Percentiles rank a stretch among this genome's conserved stretches.
These are phyloP conservation scores for Teratosphaeriaceae sp. DNA, from an alignment of 2,329 filamentous ascomycete genomes.

Conservation along the genomic window DNA sequence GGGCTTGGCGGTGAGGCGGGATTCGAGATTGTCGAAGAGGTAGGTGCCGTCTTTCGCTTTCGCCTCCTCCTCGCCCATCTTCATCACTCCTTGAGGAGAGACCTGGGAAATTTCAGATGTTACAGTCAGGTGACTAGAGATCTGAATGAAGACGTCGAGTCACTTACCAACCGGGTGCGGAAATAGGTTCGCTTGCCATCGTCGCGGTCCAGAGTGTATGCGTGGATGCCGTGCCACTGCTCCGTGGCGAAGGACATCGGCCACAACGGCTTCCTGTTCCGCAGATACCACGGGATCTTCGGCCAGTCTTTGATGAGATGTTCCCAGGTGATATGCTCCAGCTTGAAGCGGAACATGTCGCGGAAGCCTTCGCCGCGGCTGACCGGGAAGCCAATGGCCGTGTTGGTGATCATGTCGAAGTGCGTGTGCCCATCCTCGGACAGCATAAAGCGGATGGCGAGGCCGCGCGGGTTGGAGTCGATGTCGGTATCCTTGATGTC, in stretches of 20 bases:
- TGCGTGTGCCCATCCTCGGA: slow-evolving; percentile 14
- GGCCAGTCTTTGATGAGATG: slow-evolving; percentile 7
- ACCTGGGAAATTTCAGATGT: not conserved
- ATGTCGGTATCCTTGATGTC: slow-evolving; percentile 13
- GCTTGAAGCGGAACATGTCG: slow-evolving; percentile 3
- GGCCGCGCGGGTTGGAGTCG: slow-evolving; percentile 9
- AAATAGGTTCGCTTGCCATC: slow-evolving; percentile 8
- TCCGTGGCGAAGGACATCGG: slow-evolving; percentile 7
- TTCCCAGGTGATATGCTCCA: slow-evolving; percentile 5
- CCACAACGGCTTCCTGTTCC: slow-evolving; percentile 6
- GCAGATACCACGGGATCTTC: slow-evolving; percentile 4
- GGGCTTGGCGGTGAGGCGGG: slow-evolving; percentile 7
- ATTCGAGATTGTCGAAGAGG: slow-evolving; percentile 9
- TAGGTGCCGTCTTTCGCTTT: slow-evolving; percentile 7
- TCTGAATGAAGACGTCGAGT: too few relatives aligned
- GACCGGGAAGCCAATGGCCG: slow-evolving; percentile 12
- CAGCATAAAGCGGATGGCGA: slow-evolving; percentile 12
- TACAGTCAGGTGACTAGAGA: too few relatives aligned
- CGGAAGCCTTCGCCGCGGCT: slow-evolving; percentile 5
- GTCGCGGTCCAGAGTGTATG: slow-evolving; percentile 3
- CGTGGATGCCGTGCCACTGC: slow-evolving; percentile 9
- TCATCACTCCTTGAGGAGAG: slow-evolving; percentile 8
- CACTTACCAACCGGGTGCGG: slow-evolving; percentile 4
- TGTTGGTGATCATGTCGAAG: slow-evolving; percentile 16
- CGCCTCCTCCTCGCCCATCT: slow-evolving; percentile 8